These are phyloP conservation scores for Cladosporium austrohemisphaericum DNA, from an alignment of 2,329 filamentous ascomycete genomes.

Conservation along the genomic window DNA sequence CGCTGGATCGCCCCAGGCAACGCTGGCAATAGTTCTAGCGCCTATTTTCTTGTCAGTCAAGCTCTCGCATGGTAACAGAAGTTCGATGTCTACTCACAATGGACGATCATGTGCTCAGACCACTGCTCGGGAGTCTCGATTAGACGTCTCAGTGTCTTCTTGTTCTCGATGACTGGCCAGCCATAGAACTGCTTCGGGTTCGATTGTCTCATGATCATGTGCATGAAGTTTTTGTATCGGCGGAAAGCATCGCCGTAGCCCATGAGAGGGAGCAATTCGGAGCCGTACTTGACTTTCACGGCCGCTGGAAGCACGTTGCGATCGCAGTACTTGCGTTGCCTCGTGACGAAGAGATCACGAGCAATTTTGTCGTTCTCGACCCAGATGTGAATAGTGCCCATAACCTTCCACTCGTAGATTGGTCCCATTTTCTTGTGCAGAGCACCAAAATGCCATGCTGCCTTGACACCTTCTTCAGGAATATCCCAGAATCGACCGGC, in stretches of 20 bases:
- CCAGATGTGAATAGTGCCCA: constrained; percentile 34
- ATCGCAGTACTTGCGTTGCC: constrained; percentile 33
- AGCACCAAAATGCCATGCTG: constrained; percentile 34
- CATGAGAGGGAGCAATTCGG: constrained; percentile 33
- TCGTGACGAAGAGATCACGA: constrained; percentile 32
- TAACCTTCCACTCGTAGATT: constrained; percentile 34
- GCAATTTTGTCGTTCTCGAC: constrained; percentile 35
- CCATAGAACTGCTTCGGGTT: constrained; percentile 31
- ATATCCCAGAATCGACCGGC: constrained; percentile 34
- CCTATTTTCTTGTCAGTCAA: background rate
- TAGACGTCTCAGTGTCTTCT: constrained; percentile 31
- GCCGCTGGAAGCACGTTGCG: constrained; percentile 34
- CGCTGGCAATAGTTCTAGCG: constrained; percentile 31
- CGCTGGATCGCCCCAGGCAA: constrained; percentile 33
- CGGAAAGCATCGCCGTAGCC: constrained; percentile 29
- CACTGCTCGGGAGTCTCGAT: constrained; percentile 31
- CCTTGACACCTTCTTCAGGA: constrained; percentile 31
- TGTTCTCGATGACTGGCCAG: constrained; percentile 33
- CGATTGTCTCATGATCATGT: constrained; percentile 32
- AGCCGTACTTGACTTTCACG: constrained; percentile 30
- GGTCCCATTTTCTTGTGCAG: constrained; percentile 34
- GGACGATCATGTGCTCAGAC: constrained; percentile 33
- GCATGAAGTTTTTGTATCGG: constrained; percentile 36
- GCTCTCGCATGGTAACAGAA: background rate
- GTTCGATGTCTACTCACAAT: constrained; percentile 21